Conservation (phyloP, 345 rosid genomes). For the Eutrema heterophyllum region DNA sequence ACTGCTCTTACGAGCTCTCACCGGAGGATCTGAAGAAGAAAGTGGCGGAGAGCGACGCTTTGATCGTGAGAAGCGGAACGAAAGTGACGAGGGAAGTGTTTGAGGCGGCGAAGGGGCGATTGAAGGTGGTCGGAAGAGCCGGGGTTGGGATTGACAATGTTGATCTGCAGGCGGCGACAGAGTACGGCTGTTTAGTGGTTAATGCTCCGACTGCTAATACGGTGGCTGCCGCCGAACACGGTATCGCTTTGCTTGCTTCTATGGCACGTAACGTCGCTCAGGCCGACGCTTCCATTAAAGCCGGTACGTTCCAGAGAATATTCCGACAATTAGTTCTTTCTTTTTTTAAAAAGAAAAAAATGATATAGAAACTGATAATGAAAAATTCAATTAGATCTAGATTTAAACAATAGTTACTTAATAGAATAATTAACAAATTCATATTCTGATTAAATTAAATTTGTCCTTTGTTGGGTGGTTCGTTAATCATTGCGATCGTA, state of each 20-base stretch:
- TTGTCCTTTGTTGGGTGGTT: background rate
- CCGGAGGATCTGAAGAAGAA: constrained; percentile 51
- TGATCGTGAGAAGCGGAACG: constrained; percentile 89
- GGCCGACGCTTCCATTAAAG: constrained; percentile 84
- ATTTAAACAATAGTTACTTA: background rate
- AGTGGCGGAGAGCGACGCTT: constrained; percentile 53
- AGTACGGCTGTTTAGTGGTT: constrained; percentile 73
- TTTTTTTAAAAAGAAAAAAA: too few species aligned
- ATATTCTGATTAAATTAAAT: background rate
- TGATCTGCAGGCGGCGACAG: constrained; percentile 87
- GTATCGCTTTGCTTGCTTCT: constrained; percentile 68
- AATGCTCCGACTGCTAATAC: constrained; percentile 88
- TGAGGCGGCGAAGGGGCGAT: constrained; percentile 61
- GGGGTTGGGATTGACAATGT: constrained; percentile 88
- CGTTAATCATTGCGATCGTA: background rate
- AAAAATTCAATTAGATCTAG: background rate
- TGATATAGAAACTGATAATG: background rate
- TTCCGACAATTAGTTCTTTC: background rate
- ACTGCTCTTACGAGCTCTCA: constrained; percentile 63
- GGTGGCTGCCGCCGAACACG: constrained; percentile 82
- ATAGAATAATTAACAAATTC: background rate
- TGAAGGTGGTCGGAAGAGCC: constrained; percentile 84
- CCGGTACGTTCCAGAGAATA: constrained; percentile 38
- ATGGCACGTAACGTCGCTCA: constrained; percentile 80
- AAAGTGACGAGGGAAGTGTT: constrained; percentile 75